A percentile compares a stretch with the other conserved stretches of the same genome.
Evolutionary conservation across 371 early-diverging fungal genomes (phyloP).

Genomic region (Mortierella sp.): DNA sequence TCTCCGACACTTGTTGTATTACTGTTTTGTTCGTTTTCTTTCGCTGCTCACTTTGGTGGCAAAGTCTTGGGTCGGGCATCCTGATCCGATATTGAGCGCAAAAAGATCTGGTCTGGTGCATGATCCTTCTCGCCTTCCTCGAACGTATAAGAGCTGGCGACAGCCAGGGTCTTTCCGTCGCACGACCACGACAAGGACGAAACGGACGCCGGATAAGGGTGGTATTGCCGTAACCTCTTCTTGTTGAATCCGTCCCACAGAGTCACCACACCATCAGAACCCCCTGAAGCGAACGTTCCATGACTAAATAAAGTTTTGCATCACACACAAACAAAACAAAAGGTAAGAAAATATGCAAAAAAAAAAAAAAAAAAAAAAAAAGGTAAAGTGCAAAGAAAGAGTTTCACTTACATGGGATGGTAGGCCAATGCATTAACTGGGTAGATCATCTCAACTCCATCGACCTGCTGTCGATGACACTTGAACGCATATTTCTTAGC

Average conservation of each 20-base stretch:
- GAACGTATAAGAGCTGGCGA: constrained; percentile 93
- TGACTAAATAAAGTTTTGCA: constrained; percentile 56
- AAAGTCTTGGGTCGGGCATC: constrained; percentile 75
- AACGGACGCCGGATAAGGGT: constrained; percentile 87
- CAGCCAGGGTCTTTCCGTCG: constrained; percentile 84
- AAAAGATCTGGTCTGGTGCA: constrained; percentile 83
- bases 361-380: constrained; percentile 6
- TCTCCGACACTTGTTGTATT: no score
- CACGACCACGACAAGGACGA: constrained; percentile 83
- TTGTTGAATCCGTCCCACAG: constrained; percentile 94
- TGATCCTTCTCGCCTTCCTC: constrained; percentile 95
- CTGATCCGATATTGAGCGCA: constrained; percentile 74
- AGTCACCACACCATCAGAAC: constrained; percentile 92
- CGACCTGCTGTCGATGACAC: constrained; percentile 86
- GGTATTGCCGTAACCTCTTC: constrained; percentile 86
- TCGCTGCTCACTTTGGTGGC: constrained; percentile 43
- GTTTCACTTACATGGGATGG: constrained; percentile 89
- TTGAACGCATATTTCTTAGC: constrained; percentile 94
- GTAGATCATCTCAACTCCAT: constrained; percentile 88
- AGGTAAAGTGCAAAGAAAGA: no score
- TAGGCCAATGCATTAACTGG: constrained; percentile 95
- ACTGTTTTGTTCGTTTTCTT: no score
- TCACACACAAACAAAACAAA: no score
- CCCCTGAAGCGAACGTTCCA: constrained; percentile 96
- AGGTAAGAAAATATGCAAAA: background rate